Evolutionary conservation across 225 moss, liverwort and hornwort genomes (phyloP), one percentile per base, ranked within the genome.

Genomic region (Pleurozium schreberi): DNA sequence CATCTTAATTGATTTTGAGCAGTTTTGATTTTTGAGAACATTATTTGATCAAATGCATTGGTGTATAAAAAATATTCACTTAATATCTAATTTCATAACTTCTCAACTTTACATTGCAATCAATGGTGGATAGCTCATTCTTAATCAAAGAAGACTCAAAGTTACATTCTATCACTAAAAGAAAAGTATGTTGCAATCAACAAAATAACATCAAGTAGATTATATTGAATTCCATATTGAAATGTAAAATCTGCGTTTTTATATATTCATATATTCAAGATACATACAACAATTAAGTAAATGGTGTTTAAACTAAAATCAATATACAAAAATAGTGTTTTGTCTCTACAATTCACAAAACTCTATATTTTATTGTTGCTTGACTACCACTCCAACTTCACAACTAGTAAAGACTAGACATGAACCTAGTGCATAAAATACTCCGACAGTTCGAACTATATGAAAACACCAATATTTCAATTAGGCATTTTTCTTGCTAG

Each of bases 401-500:
- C 20, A 75, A 3, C 50, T 3, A 75, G 2, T 34, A 2, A 50
- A 2, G 21, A 17, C 17, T 27, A 75, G 33, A 4, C 11, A 50
- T 50, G 8, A 50, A 75, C 0, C 31, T 18, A 33, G 2, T 50
- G 18, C 20, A 33, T 7, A 18, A 75, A 3, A 49, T 17, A 4
- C 2, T 4, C 2, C 4, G 1, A 31, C 0, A 50, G 1, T 76
- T 52, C 34, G 13, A 76, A 36, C 5, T 23, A 76, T 1, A 22
- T 36, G 5, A 53, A 34, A 53, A 34, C 22, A 76, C 1, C 3
- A 34, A 21, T 52, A 12, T 2, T 34, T 3, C 22, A 52, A 22
- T 1, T 5, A 33, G 18, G 0, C 47, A 45, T 12, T 13, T 2
- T 5, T 0, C 1, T 3, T 38, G 7, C 22, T n/a, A n/a, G n/a